Base-by-base conservation (phyloP, 441 rosid genomes). In the Macaranga tanarius region DNA sequence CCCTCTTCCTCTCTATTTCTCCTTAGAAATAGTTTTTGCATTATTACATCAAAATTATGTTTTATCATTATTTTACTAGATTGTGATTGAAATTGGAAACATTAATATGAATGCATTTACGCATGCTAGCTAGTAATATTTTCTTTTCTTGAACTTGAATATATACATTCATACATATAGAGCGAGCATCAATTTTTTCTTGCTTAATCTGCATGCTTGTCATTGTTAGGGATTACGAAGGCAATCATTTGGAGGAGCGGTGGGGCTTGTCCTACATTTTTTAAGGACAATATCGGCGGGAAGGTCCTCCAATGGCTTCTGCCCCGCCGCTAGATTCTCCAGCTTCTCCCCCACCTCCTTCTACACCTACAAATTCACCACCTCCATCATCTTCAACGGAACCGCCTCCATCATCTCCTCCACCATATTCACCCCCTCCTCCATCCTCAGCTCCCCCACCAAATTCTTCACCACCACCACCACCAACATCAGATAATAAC, bases 261-360 rank as follows among this genome's bases (percentile, higher is more conserved):
- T 48, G 67, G 60, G 50, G 59, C 31, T 54, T 15, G 60, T 67
- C 76, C 73, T 77, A 73, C 69, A 51, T 11, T 17, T 22, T 38
- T 66, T 62, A 22, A 64, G 44, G n/a, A 13, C 61, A n/a, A 15
- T 23, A 71, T 63, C 63, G 28, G 81, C 20, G 79, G 68, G 76
- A 66, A 79, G 62, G 45, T 76, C 78, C 57, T 72, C 4, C 34
- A 2, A 86, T 82, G 87, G 78, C 77, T 63, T 70, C 79, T 2
- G 15, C 72, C 44, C 69, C 79, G 19, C 70, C 84, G 12, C 72
- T 76, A 60, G 78, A 84, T 69, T 81, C 86, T 4, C 75, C 79
- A 19, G 3, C 71, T 31, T 56, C 82, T 51, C 40, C 79, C 6
- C 48, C 75, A 47, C 47, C 72, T 5, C 15, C 65, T 4, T 61